These are phyloP conservation scores for Choricystis sp. DNA, from an alignment of 139 green algal species.

Conservation along the genomic window DNA sequence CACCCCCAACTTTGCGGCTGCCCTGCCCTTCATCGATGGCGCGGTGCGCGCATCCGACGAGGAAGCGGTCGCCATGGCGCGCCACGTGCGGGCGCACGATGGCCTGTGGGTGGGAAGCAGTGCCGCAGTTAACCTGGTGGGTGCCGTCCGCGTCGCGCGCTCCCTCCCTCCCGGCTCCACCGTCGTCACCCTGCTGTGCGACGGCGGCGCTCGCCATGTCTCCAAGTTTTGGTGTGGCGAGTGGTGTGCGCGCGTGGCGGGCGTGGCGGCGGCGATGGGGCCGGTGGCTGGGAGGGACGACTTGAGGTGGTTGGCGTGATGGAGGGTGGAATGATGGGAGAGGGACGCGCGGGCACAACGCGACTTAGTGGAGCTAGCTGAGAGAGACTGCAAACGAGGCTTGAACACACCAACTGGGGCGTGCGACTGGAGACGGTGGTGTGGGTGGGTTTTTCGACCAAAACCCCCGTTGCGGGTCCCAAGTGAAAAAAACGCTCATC, in stretches of 20 bases:
- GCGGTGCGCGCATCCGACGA: constrained; percentile 63
- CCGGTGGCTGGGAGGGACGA: background rate
- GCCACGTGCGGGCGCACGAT: constrained; percentile 71
- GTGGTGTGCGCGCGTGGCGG: background rate
- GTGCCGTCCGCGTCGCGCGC: constrained; percentile 70
- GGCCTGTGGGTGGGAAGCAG: constrained; percentile 80
- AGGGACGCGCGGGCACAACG: too few relatives aligned
- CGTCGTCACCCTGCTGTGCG: constrained; percentile 84
- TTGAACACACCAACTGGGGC: too few relatives aligned
- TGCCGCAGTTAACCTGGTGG: constrained; percentile 77
- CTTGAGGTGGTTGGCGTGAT: too few relatives aligned
- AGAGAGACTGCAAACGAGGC: too few relatives aligned
- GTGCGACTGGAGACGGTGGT: too few relatives aligned
- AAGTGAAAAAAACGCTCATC: too few relatives aligned
- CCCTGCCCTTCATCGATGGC: constrained; percentile 39
- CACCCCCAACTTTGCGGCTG: constrained; percentile 69
- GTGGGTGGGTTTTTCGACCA: too few relatives aligned
- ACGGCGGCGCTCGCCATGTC: constrained; percentile 69
- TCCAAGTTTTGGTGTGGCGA: constrained; percentile 46
- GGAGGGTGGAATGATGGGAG: too few relatives aligned
- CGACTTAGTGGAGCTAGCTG: too few relatives aligned
- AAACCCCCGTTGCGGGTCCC: too few relatives aligned
- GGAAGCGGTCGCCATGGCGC: constrained; percentile 65
- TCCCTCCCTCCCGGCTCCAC: constrained; percentile 61
- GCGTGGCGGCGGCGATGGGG: background rate